Conservation (phyloP, 371 early-diverging fungal species). For the Conidiobolus incongruus region DNA sequence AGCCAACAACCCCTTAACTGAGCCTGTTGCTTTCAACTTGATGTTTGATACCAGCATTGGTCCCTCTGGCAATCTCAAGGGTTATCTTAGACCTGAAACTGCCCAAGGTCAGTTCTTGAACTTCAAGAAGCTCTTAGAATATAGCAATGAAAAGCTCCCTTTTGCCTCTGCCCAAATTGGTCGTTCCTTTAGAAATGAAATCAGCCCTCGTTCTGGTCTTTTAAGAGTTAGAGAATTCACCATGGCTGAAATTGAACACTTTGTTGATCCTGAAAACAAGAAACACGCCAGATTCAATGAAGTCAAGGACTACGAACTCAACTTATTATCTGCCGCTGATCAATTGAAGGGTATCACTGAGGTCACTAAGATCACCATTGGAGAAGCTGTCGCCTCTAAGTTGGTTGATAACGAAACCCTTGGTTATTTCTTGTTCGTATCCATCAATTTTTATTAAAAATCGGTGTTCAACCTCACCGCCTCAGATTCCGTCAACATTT, state of each 20-base stretch:
- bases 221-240: constrained; percentile 97
- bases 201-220: constrained; percentile 94
- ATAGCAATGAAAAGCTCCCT: constrained; percentile 96
- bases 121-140: constrained; percentile 93
- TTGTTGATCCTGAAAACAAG: constrained; percentile 90
- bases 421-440: constrained; percentile 98
- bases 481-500: constrained; percentile 99
- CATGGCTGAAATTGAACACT: constrained; percentile 99
- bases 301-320: constrained; percentile 51
- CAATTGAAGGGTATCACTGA: constrained; percentile 61
- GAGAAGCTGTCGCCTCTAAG: constrained; percentile 80
- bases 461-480: constrained; percentile 79
- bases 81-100: constrained; percentile 98
- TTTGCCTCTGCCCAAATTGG: constrained; percentile 98
- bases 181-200: constrained; percentile 98
- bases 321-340: constrained; percentile 48
- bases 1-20: constrained; percentile 75
- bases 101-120: constrained; percentile 99
- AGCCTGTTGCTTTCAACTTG: constrained; percentile 92
- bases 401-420: constrained; percentile 94
- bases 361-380: constrained; percentile 49
- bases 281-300: constrained; percentile 78
- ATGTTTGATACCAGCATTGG: constrained; percentile 99
- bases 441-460: constrained; percentile 73
- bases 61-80: constrained; percentile 87